Base-by-base conservation (phyloP, 1,139 yeast species). In the Waltiozyma sp. region DNA sequence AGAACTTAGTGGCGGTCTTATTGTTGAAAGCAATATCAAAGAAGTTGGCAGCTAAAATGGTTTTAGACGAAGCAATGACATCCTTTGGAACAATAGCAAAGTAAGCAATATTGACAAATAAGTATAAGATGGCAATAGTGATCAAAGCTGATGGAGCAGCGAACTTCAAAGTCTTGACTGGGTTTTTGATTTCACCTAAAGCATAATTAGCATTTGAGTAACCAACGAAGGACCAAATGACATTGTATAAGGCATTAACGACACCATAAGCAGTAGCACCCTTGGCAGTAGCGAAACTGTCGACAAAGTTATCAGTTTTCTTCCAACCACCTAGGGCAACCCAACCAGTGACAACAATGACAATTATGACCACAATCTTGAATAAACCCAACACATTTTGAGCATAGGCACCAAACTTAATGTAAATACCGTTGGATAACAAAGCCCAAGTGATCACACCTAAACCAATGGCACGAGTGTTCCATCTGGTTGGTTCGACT, bases 171-270 rank as follows among this genome's bases (percentile, higher is more conserved):
- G 84, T 80, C 47, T 75, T 72, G 44, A 77, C 74, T 0, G 93
- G 93, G 54, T 83, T 52, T 60, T 76, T 80, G 43, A 80, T 79
- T 62, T 84, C 95, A 53, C 88, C 85, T 46, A 84, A 68, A 13
- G 93, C 93, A 57, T 84, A 84, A 63, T 84, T 83, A 47, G 83
- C 91, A 58, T 85, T 84, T 28, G 82, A 76, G 57, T 78, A 78
- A 40, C 86, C 86, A 49, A 78, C 75, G 54, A 76, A 83, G 1
- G 89, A 80, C 89, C 89, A 83, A 57, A 83, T 83, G 47, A 83
- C 86, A 55, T 81, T 82, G 64, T 82, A 82, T 45, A 83, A 69
- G 9, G 91, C 85, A 55, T 78, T 82, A 47, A 82, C 91, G 41
- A 82, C 70, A 47, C 91, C 91, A 56, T 76, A 83, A 6, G 83